Conservation (phyloP, 495 filamentous ascomycete genomes). For the Aspergillus funiculosus region DNA sequence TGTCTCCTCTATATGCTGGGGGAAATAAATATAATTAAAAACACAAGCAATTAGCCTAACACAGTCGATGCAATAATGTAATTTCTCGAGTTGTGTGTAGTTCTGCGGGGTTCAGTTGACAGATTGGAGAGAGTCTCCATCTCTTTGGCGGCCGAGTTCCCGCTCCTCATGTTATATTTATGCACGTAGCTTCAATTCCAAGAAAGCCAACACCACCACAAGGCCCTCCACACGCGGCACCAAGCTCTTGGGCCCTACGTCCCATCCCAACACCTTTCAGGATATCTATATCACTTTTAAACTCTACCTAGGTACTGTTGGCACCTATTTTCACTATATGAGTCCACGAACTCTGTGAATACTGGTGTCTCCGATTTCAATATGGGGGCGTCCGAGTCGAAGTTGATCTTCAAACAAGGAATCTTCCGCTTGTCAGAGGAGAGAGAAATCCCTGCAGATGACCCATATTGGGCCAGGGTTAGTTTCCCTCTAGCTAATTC, state of each 20-base stretch:
- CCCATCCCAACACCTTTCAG: background rate
- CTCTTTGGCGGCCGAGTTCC: too few species aligned
- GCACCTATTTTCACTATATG: constrained; percentile 24
- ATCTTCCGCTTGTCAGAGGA: constrained; percentile 96
- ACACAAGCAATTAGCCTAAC: too few species aligned
- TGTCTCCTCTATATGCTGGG: background rate
- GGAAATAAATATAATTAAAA: background rate
- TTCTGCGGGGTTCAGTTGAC: too few species aligned
- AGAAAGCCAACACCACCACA: constrained; percentile 22
- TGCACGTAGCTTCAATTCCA: too few species aligned
- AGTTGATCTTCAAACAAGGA: constrained; percentile 98
- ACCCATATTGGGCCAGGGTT: constrained; percentile 91
- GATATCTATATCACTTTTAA: background rate
- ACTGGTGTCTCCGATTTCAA: constrained; percentile 21
- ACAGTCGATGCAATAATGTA: too few species aligned
- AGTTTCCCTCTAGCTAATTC: constrained; percentile 14
- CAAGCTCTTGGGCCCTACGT: constrained; percentile 4
- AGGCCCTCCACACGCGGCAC: constrained; percentile 13
- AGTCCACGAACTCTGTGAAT: constrained; percentile 21
- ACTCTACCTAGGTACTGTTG: background rate
- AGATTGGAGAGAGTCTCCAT: too few species aligned
- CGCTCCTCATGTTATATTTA: constrained; percentile 14
- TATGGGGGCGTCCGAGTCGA: constrained; percentile 99
- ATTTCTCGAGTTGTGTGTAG: background rate
- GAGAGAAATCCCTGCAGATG: constrained; percentile 77